phyloP scores from a whole-genome alignment of 345 rosid species.

The Microcos paniculata region DNA sequence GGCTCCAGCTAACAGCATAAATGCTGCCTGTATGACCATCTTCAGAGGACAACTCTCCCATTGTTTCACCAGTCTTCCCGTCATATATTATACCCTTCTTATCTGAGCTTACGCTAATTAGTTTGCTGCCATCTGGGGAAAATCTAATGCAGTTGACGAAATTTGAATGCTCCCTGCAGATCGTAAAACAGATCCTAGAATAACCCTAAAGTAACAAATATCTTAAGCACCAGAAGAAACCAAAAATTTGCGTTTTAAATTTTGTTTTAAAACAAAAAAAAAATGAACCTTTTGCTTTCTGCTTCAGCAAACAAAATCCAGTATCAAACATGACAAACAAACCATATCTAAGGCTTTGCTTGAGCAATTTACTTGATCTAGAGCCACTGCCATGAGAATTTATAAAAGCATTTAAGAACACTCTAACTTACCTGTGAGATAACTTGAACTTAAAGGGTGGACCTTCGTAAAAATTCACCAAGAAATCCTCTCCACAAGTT shows the following conservation, averaged over 20 bases:
- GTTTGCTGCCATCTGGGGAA: constrained; percentile 89
- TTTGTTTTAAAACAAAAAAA: no score
- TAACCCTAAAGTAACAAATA: neutral
- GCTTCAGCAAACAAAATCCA: neutral
- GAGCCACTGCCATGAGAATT: neutral
- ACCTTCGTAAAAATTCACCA: constrained; percentile 89
- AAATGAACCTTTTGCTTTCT: neutral
- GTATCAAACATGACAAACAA: neutral
- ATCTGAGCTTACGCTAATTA: constrained; percentile 87
- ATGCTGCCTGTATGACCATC: constrained; percentile 90
- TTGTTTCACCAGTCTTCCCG: constrained; percentile 73
- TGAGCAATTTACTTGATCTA: neutral
- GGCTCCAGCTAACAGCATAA: constrained; percentile 93
- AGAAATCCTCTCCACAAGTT: constrained; percentile 92
- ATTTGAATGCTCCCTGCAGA: constrained; percentile 80
- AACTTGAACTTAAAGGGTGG: constrained; percentile 96
- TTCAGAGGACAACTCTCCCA: constrained; percentile 69
- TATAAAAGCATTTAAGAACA: neutral
- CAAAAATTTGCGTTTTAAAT: no score
- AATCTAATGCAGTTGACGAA: constrained; percentile 91
- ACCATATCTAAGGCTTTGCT: neutral
- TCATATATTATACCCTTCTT: constrained; percentile 82
- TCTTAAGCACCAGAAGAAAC: neutral
- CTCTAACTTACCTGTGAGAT: constrained; percentile 59
- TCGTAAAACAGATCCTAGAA: constrained; percentile 12